phyloP scores from a whole-genome alignment of 1,284 basidiomycete species.

The Leccinum brunneo-olivaceum region DNA sequence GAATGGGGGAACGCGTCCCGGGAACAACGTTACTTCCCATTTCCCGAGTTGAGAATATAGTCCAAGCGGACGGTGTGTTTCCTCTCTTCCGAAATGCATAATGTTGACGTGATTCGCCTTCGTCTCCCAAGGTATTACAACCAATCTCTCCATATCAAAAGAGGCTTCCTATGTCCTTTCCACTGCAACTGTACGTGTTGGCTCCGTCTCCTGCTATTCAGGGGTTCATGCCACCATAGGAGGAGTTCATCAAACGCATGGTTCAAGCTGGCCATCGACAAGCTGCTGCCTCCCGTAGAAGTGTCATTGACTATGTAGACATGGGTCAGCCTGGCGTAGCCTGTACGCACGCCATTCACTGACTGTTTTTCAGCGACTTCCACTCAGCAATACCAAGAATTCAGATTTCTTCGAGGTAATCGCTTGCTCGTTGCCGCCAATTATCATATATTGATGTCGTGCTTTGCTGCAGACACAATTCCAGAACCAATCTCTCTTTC shows the following conservation, averaged over 20 bases:
- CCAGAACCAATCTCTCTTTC: slow-evolving; percentile 53
- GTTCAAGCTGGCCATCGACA: slow-evolving; percentile 52
- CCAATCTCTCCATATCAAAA: slow-evolving; percentile 58
- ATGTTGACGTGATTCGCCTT: slow-evolving; percentile 14
- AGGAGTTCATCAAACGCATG: slow-evolving; percentile 71
- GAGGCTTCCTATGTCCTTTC: slow-evolving; percentile 67
- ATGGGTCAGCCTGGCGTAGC: slow-evolving; percentile 45
- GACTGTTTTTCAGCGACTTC: slow-evolving; percentile 40
- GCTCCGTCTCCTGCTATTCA: slow-evolving; percentile 7
- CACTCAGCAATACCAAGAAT: slow-evolving; percentile 55
- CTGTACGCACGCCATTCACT: slow-evolving; percentile 7
- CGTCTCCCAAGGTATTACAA: slow-evolving; percentile 40
- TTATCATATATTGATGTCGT: slow-evolving; percentile 1
- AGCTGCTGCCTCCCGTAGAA: slow-evolving; percentile 46
- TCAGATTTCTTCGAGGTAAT: slow-evolving; percentile 61
- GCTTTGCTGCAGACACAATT: slow-evolving; percentile 50
- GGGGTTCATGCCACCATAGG: slow-evolving; percentile 38
- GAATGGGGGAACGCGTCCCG: slow-evolving; percentile 44
- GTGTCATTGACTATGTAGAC: slow-evolving; percentile 56
- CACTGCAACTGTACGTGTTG: slow-evolving; percentile 54
- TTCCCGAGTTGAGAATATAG: slow-evolving; percentile 58
- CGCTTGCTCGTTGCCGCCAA: neutral
- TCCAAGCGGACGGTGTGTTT: slow-evolving; percentile 60
- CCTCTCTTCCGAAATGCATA: neutral
- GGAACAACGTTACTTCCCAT: slow-evolving; percentile 59